These are phyloP conservation scores for Candida pseudoviswanathii DNA, from an alignment of 1,139 yeast species.

Conservation along the genomic window DNA sequence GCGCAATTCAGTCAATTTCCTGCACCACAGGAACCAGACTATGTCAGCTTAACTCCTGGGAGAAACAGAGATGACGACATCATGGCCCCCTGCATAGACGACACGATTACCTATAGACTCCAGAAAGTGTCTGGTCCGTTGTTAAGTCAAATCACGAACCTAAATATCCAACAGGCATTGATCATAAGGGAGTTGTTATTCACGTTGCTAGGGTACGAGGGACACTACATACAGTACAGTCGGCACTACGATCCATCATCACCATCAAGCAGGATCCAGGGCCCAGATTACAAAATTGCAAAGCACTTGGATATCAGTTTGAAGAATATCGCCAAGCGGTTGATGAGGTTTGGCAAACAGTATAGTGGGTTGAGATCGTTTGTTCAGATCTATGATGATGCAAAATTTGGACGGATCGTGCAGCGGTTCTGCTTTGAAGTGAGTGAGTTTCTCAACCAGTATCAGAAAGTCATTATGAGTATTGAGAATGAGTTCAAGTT, in stretches of 20 bases:
- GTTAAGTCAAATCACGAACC: conserved; percentile 43
- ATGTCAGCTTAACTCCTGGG: conserved; percentile 8
- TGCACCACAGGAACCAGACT: conserved; percentile 4
- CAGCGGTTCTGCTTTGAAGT: conserved; percentile 73
- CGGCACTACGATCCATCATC: conserved; percentile 56
- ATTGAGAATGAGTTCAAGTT: conserved; percentile 56
- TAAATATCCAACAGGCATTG: conserved; percentile 67
- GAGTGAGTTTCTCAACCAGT: conserved; percentile 46
- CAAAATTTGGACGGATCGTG: conserved; percentile 66
- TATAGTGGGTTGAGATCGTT: conserved; percentile 59
- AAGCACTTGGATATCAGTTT: conserved; percentile 74
- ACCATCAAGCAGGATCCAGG: conserved; percentile 43
- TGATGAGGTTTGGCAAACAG: conserved; percentile 64
- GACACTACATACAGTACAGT: conserved; percentile 70
- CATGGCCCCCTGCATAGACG: conserved; percentile 9
- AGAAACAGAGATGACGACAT: conserved; percentile 1
- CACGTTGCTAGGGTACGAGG: conserved; percentile 77
- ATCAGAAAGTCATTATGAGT: conserved; percentile 50
- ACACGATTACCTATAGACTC: not conserved
- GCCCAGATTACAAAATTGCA: conserved; percentile 77
- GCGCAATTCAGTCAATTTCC: not conserved
- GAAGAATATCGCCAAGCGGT: conserved; percentile 67
- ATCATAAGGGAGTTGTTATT: conserved; percentile 70
- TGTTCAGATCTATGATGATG: conserved; percentile 55
- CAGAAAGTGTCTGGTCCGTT: conserved; percentile 41